phyloP scores from a whole-genome alignment of 202 grass and related monocot species.

The Zoysia matrella region DNA sequence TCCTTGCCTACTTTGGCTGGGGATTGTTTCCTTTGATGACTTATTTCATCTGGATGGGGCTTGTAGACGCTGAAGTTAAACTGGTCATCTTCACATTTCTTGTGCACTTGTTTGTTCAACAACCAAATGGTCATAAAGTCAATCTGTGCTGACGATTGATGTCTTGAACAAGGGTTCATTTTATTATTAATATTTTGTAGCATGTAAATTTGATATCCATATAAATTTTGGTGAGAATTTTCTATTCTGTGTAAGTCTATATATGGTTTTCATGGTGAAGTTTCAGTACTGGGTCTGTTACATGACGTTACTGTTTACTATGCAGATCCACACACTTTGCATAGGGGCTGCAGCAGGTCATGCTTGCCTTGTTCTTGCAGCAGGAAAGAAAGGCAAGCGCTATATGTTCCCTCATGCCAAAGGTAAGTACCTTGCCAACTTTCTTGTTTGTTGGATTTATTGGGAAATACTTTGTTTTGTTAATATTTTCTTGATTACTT shows the following conservation, averaged over 20 bases:
- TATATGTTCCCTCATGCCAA: slow-evolving; percentile 92
- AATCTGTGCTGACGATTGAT: background rate
- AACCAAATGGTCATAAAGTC: background rate
- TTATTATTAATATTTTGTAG: background rate
- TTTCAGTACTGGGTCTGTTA: background rate
- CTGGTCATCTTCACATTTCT: background rate
- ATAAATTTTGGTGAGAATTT: slow-evolving; percentile 28
- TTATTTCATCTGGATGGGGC: slow-evolving; percentile 8
- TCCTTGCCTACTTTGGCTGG: slow-evolving; percentile 8
- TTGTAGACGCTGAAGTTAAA: slow-evolving; percentile 27
- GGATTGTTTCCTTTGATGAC: slow-evolving; percentile 4
- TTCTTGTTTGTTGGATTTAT: background rate
- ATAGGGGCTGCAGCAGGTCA: slow-evolving; percentile 82
- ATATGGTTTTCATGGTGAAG: slow-evolving; percentile 16
- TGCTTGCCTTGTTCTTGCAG: slow-evolving; percentile 88
- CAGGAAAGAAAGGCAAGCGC: slow-evolving; percentile 97
- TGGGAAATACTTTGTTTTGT: slow-evolving; percentile 18
- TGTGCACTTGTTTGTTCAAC: slow-evolving; percentile 35
- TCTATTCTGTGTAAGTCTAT: background rate
- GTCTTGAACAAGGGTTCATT: slow-evolving; percentile 10
- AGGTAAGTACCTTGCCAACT: slow-evolving; percentile 54
- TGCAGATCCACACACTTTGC: slow-evolving; percentile 84
- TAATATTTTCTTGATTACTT: slow-evolving; percentile 17
- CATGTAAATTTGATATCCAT: slow-evolving; percentile 14
- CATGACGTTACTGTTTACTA: no score